phyloP scores from a whole-genome alignment of 2,329 filamentous ascomycete genomes.

The Colletotrichum viniferum region DNA sequence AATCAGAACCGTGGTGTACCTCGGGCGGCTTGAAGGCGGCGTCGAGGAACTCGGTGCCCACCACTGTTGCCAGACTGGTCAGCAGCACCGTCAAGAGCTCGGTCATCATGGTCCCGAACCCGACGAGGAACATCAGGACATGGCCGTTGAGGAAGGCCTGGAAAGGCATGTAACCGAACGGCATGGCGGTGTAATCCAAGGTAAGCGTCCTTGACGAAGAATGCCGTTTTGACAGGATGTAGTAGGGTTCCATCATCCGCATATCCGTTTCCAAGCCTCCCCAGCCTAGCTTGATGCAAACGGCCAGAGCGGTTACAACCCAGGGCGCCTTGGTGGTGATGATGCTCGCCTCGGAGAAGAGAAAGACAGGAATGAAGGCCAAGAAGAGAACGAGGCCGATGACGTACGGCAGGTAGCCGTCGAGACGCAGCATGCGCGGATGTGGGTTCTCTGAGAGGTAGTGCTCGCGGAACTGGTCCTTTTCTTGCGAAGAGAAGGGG shows the following conservation, averaged over 20 bases:
- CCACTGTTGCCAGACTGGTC: constrained; percentile 67
- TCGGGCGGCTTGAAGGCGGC: constrained; percentile 25
- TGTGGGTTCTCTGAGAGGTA: constrained; percentile 66
- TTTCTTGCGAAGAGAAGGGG: constrained; percentile 42
- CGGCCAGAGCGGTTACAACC: constrained; percentile 68
- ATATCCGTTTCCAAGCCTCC: constrained; percentile 70
- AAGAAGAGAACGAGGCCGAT: constrained; percentile 60
- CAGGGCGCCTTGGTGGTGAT: constrained; percentile 68
- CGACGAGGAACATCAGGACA: constrained; percentile 69
- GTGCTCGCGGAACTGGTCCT: constrained; percentile 52
- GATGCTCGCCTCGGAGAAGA: constrained; percentile 61
- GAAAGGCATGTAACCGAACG: constrained; percentile 69
- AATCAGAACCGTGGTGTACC: constrained; percentile 6
- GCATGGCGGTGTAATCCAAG: constrained; percentile 75
- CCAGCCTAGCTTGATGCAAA: constrained; percentile 72
- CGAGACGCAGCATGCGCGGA: constrained; percentile 69
- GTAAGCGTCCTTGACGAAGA: constrained; percentile 69
- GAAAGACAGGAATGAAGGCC: constrained; percentile 62
- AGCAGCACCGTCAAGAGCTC: constrained; percentile 76
- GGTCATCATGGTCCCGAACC: constrained; percentile 72
- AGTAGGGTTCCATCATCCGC: constrained; percentile 77
- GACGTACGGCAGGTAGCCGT: constrained; percentile 66
- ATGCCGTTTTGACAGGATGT: constrained; percentile 69
- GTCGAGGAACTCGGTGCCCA: constrained; percentile 64
- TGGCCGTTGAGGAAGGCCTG: constrained; percentile 68